Percentiles rank a stretch among this genome's conserved stretches.
These are phyloP conservation scores for Volvox reticuliferus DNA, from an alignment of 139 green algal species.

Conservation along the genomic window DNA sequence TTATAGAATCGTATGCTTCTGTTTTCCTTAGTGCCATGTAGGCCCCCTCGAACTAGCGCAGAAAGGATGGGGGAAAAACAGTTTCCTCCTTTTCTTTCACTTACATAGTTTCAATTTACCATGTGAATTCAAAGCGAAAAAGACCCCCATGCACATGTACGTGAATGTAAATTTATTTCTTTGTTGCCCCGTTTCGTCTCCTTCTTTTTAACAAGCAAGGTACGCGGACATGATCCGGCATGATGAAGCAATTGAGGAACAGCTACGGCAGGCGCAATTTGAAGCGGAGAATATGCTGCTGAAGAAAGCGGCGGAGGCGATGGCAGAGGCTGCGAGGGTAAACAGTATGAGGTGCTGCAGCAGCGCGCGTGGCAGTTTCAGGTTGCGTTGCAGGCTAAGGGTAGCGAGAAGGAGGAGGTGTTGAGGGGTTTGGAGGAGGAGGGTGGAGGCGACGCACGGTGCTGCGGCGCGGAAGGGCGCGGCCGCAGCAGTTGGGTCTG, in stretches of 20 bases:
- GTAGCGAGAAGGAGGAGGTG: slow-evolving; percentile 16
- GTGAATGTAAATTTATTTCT: no score
- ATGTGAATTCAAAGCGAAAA: no score
- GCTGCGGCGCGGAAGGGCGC: not conserved
- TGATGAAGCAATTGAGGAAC: slow-evolving; percentile 31
- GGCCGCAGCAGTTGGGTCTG: not conserved
- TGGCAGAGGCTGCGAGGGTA: slow-evolving; percentile 5
- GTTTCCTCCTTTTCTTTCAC: no score
- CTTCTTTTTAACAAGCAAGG: not conserved
- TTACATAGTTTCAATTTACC: no score
- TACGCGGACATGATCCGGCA: slow-evolving; percentile 35
- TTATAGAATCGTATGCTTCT: no score
- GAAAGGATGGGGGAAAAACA: no score
- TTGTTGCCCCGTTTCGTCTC: no score
- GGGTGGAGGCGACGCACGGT: slow-evolving; percentile 29
- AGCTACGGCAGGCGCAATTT: slow-evolving; percentile 20
- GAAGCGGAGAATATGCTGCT: not conserved
- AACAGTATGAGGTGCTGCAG: slow-evolving; percentile 16
- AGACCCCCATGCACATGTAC: no score
- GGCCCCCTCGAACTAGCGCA: no score
- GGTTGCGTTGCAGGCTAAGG: slow-evolving; percentile 13
- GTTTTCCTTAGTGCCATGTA: no score
- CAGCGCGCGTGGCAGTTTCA: slow-evolving; percentile 32
- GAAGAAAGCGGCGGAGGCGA: not conserved
- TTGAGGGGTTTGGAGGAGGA: slow-evolving; percentile 23